Conservation (phyloP, 768 basidiomycete genomes). For the Dictyophora rubrovolvata region DNA sequence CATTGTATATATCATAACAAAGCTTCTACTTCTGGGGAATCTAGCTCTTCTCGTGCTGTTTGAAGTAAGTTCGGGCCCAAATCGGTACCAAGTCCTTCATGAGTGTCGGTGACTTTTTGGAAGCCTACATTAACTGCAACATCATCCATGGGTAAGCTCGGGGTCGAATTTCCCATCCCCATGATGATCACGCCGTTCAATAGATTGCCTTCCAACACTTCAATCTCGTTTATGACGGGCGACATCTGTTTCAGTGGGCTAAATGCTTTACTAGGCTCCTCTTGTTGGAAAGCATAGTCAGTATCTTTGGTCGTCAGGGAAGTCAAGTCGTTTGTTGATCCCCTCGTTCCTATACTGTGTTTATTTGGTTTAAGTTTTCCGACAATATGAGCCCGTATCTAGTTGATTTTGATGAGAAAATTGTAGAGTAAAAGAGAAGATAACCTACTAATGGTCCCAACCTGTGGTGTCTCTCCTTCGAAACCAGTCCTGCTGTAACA, state of each 20-base stretch:
- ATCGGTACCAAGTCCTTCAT: neutral
- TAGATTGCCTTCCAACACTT: neutral
- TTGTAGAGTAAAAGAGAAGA: neutral
- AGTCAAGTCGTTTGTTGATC: neutral
- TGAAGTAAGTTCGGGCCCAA: neutral
- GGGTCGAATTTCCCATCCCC: neutral
- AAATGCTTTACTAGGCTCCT: neutral
- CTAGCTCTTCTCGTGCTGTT: neutral
- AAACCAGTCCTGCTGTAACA: neutral
- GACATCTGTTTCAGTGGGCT: neutral
- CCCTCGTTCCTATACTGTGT: neutral
- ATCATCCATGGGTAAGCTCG: neutral
- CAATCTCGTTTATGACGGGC: neutral
- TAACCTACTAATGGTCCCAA: neutral
- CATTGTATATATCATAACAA: neutral
- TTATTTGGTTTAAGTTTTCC: neutral
- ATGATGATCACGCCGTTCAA: neutral
- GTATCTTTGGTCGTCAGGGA: neutral
- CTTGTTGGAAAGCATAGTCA: slow-evolving; percentile 2
- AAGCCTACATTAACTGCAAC: neutral
- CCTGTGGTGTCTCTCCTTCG: neutral
- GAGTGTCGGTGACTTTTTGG: too few species aligned
- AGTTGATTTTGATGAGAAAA: neutral
- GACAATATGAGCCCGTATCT: neutral
- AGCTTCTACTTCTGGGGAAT: neutral